Base-by-base conservation (phyloP, 1,284 basidiomycete species). In the Veloboletus limbatus region DNA sequence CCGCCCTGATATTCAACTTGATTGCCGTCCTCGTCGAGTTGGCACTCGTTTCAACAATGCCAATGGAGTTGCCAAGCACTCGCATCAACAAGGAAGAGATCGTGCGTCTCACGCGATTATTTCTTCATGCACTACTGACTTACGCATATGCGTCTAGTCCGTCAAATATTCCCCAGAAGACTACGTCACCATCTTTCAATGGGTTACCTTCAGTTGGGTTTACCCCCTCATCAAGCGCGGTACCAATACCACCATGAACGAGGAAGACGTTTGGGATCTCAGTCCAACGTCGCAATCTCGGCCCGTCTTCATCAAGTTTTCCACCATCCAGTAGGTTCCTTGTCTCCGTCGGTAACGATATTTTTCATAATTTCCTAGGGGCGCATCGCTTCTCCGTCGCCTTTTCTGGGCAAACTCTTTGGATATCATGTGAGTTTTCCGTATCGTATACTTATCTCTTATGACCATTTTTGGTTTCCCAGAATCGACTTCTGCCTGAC, bases 131-230 rank as follows among this genome's bases (percentile, higher is more conserved):
- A 3, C 1, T 4, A 0, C 35, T 51, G 14, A 49, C 28, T 3
- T 32, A 8, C 13, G 1, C 43, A 26, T 46, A 44, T 42, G 26
- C 35, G 3, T 30, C 48, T 38, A 78, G 76, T 74, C 66, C 16
- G 56, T 70, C 53, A 59, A 69, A 31, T 54, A 77, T 54, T 68
- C 72, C 5, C 78, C 77, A 2, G 86, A 89, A 59, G 87, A 88
- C 57, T 75, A 77, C 44, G 79, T 80, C 22, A 76, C 77, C 0
- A 70, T 88, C 8, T 75, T 75, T 66, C 73, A 78, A n/a, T 86
- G 85, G 81, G 56, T 80, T n/a, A 79, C 79, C 1, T 88, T 88
- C 62, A 64, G 63, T 21, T 88, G 87, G 87, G 67, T 87, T 48
- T 70, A 73, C 48, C 73, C 76, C 0, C 69, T 87, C 35, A 75